These are phyloP conservation scores for Nothophytophthora sp. DNA, from an alignment of 352 stramenopile genomes.

Conservation along the genomic window DNA sequence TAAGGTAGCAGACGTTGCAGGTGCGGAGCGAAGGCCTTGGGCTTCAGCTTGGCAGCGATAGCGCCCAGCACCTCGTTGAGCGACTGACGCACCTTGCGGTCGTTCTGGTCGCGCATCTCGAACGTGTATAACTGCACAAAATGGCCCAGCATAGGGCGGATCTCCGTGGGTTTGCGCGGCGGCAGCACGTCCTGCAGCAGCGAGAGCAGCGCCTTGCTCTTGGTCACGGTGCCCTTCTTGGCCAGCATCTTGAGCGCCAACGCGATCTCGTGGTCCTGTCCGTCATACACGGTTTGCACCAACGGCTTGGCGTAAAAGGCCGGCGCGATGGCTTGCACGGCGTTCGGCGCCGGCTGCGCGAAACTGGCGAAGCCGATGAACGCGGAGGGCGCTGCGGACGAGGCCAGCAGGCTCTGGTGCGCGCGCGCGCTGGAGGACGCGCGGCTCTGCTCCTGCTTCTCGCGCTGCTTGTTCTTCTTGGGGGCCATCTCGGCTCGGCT, in stretches of 20 bases:
- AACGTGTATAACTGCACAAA: conserved; percentile 80
- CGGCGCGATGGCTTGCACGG: conserved; percentile 9
- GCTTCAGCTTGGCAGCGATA: conserved; percentile 61
- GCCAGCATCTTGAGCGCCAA: conserved; percentile 85
- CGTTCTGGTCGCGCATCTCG: conserved; percentile 85
- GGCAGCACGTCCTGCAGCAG: conserved; percentile 66
- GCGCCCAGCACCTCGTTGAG: conserved; percentile 71
- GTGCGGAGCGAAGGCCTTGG: conserved; percentile 70
- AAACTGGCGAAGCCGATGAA: conserved; percentile 85
- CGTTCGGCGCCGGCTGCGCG: conserved; percentile 25
- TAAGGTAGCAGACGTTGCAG: conserved; percentile 72
- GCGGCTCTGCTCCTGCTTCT: conserved; percentile 82
- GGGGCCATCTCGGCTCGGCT: conserved; percentile 27
- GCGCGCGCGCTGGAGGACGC: conserved; percentile 80
- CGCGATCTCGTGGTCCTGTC: conserved; percentile 72
- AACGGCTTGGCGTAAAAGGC: conserved; percentile 14
- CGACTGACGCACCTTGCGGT: conserved; percentile 77
- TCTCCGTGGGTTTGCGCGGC: conserved; percentile 48
- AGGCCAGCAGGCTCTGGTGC: conserved; percentile 60
- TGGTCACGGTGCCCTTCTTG: conserved; percentile 83
- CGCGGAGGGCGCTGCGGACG: conserved; percentile 17
- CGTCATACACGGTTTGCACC: conserved; percentile 72
- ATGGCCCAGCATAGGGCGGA: conserved; percentile 74
- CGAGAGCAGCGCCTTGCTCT: conserved; percentile 77
- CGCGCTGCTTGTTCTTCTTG: conserved; percentile 89